A percentile compares a stretch with the other conserved stretches of the same genome.
phyloP scores from a whole-genome alignment of 2,329 filamentous ascomycete species.

The Teratosphaeria destructans region DNA sequence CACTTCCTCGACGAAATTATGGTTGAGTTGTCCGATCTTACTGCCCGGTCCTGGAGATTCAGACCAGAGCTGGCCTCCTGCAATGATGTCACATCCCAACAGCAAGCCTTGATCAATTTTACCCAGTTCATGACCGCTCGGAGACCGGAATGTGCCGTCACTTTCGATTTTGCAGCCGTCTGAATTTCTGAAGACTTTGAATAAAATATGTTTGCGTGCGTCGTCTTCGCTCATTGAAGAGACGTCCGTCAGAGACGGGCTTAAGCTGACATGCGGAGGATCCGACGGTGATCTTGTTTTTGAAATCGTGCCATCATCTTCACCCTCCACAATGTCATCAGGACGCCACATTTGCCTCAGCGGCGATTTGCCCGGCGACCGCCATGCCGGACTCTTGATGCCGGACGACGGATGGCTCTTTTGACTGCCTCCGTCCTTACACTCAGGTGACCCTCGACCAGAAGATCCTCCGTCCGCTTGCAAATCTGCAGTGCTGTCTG shows the following conservation, averaged over 20 bases:
- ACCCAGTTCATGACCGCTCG: not conserved
- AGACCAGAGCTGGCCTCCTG: not conserved
- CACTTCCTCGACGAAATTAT: not conserved
- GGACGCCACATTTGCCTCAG: not conserved
- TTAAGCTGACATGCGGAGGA: not conserved
- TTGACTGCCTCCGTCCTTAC: not conserved
- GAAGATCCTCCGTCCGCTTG: not conserved
- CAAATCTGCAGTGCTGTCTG: not conserved
- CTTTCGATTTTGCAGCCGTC: not conserved
- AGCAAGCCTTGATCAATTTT: not conserved
- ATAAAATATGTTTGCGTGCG: not conserved
- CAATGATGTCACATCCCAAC: not conserved
- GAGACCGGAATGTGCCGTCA: not conserved
- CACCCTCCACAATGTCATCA: not conserved
- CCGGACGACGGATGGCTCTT: not conserved
- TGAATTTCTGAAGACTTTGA: not conserved
- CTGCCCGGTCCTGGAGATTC: not conserved
- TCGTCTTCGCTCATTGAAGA: not conserved
- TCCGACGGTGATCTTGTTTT: not conserved
- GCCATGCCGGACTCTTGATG: not conserved
- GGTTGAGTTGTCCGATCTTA: not conserved
- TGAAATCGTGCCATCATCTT: not conserved
- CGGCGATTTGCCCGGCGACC: not conserved
- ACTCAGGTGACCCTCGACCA: not conserved
- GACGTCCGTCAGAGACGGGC: not conserved